A percentile compares a stretch with the other conserved stretches of the same genome.
Conservation (phyloP, 108 stramenopile species). For the Cylindrotheca fusiformis region DNA sequence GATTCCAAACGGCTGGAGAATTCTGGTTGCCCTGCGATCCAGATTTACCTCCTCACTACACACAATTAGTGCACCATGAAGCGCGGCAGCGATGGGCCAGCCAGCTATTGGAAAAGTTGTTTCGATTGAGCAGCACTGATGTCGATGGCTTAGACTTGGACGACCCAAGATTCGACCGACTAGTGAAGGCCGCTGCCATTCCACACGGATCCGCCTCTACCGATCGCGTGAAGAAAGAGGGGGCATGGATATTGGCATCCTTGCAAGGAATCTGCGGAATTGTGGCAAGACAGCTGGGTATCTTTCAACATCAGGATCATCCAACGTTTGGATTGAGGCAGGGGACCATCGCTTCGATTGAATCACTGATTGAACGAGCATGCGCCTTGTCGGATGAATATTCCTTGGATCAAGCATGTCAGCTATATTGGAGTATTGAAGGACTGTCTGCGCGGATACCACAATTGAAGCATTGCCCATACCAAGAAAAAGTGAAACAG, state of each 20-base stretch:
- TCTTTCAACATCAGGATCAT: background rate
- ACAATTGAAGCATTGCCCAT: background rate
- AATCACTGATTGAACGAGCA: slow-evolving; percentile 36
- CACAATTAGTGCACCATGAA: slow-evolving; percentile 65
- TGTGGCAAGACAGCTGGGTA: slow-evolving; percentile 2
- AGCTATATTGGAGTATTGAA: slow-evolving; percentile 53
- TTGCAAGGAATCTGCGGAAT: slow-evolving; percentile 41
- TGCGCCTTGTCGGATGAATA: slow-evolving; percentile 25
- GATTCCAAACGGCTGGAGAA: slow-evolving; percentile 16
- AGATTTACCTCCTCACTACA: slow-evolving; percentile 52
- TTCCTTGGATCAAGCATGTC: slow-evolving; percentile 46
- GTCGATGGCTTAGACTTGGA: background rate
- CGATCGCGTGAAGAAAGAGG: slow-evolving; percentile 52
- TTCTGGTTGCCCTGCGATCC: slow-evolving; percentile 64
- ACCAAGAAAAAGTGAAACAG: background rate
- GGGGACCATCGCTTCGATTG: slow-evolving; percentile 17
- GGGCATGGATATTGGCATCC: slow-evolving; percentile 36
- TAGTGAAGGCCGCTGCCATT: slow-evolving; percentile 42
- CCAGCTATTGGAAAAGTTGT: slow-evolving; percentile 39
- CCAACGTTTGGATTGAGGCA: background rate
- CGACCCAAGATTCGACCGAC: slow-evolving; percentile 19
- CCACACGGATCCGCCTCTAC: slow-evolving; percentile 17
- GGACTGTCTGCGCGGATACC: slow-evolving; percentile 41
- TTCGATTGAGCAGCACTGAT: background rate
- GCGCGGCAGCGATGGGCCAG: slow-evolving; percentile 60